A percentile compares a stretch with the other conserved stretches of the same genome.
Evolutionary conservation across 2,329 filamentous ascomycete genomes (phyloP).

Genomic region (Thyridium curvatum): DNA sequence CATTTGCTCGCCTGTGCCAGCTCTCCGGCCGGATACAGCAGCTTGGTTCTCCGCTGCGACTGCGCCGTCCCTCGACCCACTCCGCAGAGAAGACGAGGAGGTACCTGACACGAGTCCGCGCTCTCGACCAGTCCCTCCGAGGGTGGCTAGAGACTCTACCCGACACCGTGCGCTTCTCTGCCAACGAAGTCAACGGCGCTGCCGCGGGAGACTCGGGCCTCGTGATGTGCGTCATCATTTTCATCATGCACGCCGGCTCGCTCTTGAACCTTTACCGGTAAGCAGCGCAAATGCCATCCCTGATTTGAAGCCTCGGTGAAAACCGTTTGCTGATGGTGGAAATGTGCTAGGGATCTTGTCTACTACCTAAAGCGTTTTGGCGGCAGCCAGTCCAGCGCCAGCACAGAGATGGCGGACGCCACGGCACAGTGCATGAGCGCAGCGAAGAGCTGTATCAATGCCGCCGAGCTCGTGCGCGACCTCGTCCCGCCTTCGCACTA

Average conservation of each 20-base stretch:
- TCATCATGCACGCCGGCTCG: slow-evolving; percentile 19
- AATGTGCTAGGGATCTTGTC: background rate
- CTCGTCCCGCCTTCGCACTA: slow-evolving; percentile 18
- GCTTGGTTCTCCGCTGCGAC: slow-evolving; percentile 11
- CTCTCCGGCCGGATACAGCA: slow-evolving; percentile 17
- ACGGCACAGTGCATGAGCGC: slow-evolving; percentile 16
- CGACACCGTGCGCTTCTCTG: slow-evolving; percentile 18
- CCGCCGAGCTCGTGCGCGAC: slow-evolving; percentile 16
- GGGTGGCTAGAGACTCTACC: slow-evolving; percentile 14
- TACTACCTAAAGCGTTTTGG: background rate
- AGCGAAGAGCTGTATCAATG: slow-evolving; percentile 17
- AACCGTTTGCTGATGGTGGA: background rate
- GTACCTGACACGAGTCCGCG: slow-evolving; percentile 7
- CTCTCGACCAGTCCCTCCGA: slow-evolving; percentile 10
- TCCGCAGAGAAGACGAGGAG: background rate
- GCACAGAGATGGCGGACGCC: slow-evolving; percentile 3
- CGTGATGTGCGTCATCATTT: slow-evolving; percentile 19
- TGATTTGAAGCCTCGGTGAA: background rate
- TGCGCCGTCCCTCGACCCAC: slow-evolving; percentile 6
- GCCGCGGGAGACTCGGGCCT: slow-evolving; percentile 10
- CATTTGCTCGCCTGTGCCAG: slow-evolving; percentile 17
- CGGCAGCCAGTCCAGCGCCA: background rate
- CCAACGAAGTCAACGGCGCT: slow-evolving; percentile 7
- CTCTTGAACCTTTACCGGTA: slow-evolving; percentile 17
- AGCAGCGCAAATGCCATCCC: background rate